Conservation (phyloP, 108 stramenopile genomes). For the Cylindrotheca closterium region DNA sequence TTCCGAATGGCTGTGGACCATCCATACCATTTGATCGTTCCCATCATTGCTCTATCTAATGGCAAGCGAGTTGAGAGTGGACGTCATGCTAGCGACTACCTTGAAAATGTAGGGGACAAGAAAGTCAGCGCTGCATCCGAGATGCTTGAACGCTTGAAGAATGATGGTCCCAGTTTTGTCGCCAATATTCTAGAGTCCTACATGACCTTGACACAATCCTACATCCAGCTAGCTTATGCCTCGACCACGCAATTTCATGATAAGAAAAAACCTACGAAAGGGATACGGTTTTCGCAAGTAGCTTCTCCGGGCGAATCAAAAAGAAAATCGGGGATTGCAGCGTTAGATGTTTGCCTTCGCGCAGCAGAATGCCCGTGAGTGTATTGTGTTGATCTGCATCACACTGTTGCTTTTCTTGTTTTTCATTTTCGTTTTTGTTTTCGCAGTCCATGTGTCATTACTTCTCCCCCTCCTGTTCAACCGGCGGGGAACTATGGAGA, state of each 20-base stretch:
- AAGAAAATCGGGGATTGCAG: not conserved
- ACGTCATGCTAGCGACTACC: constrained; percentile 33
- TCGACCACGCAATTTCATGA: constrained; percentile 31
- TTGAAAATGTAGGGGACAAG: constrained; percentile 51
- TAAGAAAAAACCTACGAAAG: constrained; percentile 49
- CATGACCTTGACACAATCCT: constrained; percentile 48
- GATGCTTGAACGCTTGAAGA: constrained; percentile 46
- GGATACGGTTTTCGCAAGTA: constrained; percentile 31
- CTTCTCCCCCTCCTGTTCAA: constrained; percentile 60
- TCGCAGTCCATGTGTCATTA: constrained; percentile 59
- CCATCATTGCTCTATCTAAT: constrained; percentile 76
- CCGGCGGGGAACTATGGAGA: constrained; percentile 65
- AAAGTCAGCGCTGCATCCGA: constrained; percentile 61
- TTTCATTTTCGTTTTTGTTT: no score
- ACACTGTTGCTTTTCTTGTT: no score
- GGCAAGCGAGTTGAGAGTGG: constrained; percentile 63
- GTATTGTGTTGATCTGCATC: not conserved
- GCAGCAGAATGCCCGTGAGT: not conserved
- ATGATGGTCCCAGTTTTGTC: constrained; percentile 38
- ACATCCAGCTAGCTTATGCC: constrained; percentile 64
- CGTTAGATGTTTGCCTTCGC: constrained; percentile 39
- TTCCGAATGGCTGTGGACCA: constrained; percentile 74
- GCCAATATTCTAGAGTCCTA: constrained; percentile 58
- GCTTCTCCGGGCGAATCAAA: not conserved
- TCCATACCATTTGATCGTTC: constrained; percentile 85